These are phyloP conservation scores for Xylaria bambusicola DNA, from an alignment of 495 filamentous ascomycete species.

Conservation along the genomic window DNA sequence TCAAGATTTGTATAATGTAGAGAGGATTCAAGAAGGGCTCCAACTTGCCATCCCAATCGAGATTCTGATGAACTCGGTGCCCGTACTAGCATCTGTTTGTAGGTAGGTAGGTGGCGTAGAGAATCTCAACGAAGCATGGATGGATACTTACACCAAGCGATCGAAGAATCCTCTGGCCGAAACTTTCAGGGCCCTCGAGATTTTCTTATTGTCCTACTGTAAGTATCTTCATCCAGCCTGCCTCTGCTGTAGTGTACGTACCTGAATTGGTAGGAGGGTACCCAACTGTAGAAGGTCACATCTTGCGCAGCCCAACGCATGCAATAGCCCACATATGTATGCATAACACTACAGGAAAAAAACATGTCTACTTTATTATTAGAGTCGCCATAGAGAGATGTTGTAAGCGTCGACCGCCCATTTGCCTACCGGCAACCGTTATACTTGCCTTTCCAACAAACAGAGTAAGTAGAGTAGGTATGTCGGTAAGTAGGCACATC, in stretches of 20 bases:
- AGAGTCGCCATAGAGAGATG: background rate
- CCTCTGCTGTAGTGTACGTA: no score
- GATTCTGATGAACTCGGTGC: background rate
- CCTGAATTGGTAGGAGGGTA: no score
- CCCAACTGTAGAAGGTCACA: no score
- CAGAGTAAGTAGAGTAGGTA: no score
- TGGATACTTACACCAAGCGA: no score
- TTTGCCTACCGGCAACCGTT: no score
- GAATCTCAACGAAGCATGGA: no score
- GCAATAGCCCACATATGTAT: background rate
- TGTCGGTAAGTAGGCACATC: no score
- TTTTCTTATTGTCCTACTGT: background rate
- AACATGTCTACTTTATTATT: constrained; percentile 18
- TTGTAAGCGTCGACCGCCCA: constrained; percentile 9
- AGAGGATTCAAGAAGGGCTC: background rate
- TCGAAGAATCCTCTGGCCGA: background rate
- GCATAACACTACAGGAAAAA: background rate
- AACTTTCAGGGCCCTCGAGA: background rate
- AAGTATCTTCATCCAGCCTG: no score
- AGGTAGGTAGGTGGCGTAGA: no score
- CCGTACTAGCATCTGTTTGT: background rate
- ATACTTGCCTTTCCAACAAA: no score
- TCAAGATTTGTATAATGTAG: no score
- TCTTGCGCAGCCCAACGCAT: background rate
- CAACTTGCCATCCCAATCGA: background rate